phyloP scores from a whole-genome alignment of 768 basidiomycete species.

The Tricholoma saponaceum region DNA sequence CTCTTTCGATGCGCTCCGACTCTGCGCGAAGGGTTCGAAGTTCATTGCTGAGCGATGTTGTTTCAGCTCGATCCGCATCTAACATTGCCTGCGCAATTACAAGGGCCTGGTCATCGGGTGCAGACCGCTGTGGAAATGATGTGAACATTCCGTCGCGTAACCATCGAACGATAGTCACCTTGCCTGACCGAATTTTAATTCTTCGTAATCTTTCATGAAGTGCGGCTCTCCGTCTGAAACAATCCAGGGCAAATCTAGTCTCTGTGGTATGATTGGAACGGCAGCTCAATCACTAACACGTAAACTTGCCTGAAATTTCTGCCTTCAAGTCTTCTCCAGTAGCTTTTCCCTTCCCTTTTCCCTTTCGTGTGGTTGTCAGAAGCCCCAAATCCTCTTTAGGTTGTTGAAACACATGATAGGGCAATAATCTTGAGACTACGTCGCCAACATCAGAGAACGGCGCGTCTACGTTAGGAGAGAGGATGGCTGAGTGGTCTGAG shows the following conservation, averaged over 20 bases:
- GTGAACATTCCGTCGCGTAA: background rate
- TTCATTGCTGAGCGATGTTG: constrained; percentile 50
- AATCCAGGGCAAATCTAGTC: constrained; percentile 66
- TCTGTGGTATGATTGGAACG: constrained; percentile 35
- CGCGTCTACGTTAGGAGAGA: constrained; percentile 65
- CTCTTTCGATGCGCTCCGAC: constrained; percentile 63
- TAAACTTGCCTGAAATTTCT: constrained; percentile 46
- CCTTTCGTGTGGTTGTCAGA: constrained; percentile 31
- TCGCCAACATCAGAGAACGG: constrained; percentile 64
- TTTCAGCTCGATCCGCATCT: constrained; percentile 65
- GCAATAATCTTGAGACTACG: constrained; percentile 66
- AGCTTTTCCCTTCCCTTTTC: constrained; percentile 69
- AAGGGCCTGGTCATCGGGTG: constrained; percentile 61
- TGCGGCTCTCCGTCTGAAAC: constrained; percentile 50
- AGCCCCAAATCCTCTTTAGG: constrained; percentile 58
- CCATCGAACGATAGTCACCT: constrained; percentile 36
- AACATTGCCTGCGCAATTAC: constrained; percentile 58
- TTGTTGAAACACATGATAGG: constrained; percentile 79
- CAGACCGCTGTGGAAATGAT: constrained; percentile 44
- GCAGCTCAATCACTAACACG: constrained; percentile 4
- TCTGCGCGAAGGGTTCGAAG: constrained; percentile 60
- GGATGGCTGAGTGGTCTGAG: constrained; percentile 56
- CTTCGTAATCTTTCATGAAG: constrained; percentile 58
- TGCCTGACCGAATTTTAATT: constrained; percentile 48
- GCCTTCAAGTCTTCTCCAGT: constrained; percentile 36